phyloP scores from a whole-genome alignment of 495 filamentous ascomycete species.

The Daldinia loculata region DNA sequence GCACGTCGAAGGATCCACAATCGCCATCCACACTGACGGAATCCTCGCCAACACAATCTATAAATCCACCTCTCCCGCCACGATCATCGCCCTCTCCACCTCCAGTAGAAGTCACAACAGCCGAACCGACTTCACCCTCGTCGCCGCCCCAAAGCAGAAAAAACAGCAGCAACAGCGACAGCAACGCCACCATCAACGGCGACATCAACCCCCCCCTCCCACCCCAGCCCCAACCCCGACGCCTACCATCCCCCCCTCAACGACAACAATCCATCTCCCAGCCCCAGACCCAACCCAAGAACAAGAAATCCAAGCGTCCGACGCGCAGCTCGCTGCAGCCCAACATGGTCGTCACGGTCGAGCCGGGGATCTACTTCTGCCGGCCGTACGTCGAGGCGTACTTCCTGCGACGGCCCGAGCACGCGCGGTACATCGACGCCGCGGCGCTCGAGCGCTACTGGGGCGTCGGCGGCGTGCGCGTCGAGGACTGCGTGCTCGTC shows the following conservation, averaged over 20 bases:
- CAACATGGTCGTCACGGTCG: conserved; percentile 84
- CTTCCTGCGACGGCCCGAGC: conserved; percentile 68
- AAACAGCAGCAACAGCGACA: conserved; percentile 25
- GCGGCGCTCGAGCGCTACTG: conserved; percentile 75
- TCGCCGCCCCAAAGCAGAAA: neutral
- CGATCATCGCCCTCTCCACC: conserved; percentile 10
- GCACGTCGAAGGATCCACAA: conserved; percentile 1
- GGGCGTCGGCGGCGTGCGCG: conserved; percentile 84
- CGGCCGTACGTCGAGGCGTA: conserved; percentile 66
- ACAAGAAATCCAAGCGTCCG: conserved; percentile 11
- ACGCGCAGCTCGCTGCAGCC: conserved; percentile 58
- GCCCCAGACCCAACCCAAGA: neutral
- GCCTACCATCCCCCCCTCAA: neutral
- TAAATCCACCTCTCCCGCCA: conserved; percentile 10
- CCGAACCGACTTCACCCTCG: neutral
- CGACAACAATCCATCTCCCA: neutral
- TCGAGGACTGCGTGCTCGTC: conserved; percentile 91
- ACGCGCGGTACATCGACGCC: conserved; percentile 76
- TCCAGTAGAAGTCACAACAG: neutral
- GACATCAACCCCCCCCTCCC: conserved; percentile 1
- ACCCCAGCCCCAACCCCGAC: neutral
- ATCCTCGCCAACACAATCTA: conserved; percentile 7
- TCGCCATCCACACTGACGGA: neutral
- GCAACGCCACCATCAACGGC: conserved; percentile 4
- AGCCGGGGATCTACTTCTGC: conserved; percentile 86